phyloP scores from a whole-genome alignment of 2,329 filamentous ascomycete genomes.

The Aspergillus texensis region DNA sequence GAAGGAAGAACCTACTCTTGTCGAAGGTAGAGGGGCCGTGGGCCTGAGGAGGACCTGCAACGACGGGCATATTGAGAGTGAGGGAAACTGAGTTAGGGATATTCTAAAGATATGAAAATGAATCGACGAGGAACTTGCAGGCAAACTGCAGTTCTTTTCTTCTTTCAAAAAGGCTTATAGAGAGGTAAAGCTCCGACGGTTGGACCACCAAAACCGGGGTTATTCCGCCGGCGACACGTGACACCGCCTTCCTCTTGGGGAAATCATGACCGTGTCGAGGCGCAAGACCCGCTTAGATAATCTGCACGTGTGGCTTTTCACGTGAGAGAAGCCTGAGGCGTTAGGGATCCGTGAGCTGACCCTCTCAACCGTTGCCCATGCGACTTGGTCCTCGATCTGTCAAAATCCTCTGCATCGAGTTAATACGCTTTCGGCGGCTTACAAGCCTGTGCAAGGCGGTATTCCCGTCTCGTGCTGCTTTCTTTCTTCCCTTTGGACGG shows the following conservation, averaged over 20 bases:
- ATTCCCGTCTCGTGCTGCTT: slow-evolving; percentile 31
- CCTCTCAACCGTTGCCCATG: slow-evolving; percentile 29
- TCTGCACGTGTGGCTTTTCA: slow-evolving; percentile 14
- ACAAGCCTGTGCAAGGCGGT: slow-evolving; percentile 34
- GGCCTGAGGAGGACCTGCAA: slow-evolving; percentile 55
- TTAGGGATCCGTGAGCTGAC: slow-evolving; percentile 25
- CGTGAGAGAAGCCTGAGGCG: slow-evolving; percentile 24
- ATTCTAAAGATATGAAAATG: neutral
- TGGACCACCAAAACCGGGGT: slow-evolving; percentile 1
- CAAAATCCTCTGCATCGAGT: slow-evolving; percentile 21
- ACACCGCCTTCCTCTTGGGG: slow-evolving; percentile 18
- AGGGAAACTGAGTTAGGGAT: neutral
- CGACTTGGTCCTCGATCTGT: slow-evolving; percentile 26
- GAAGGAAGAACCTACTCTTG: slow-evolving; percentile 59
- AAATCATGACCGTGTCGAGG: neutral
- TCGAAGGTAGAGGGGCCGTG: slow-evolving; percentile 69
- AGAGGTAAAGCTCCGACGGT: slow-evolving; percentile 1
- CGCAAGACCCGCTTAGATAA: slow-evolving; percentile 15
- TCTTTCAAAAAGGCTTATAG: neutral
- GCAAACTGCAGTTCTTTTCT: slow-evolving; percentile 2
- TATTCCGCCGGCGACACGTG: slow-evolving; percentile 14
- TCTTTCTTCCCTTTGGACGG: slow-evolving; percentile 25
- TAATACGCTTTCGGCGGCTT: slow-evolving; percentile 29
- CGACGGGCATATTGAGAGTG: slow-evolving; percentile 54
- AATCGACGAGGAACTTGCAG: neutral